Percentiles rank a stretch among this genome's conserved stretches.
phyloP scores from a whole-genome alignment of 352 stramenopile genomes.

The Phytophthora uliginosa region DNA sequence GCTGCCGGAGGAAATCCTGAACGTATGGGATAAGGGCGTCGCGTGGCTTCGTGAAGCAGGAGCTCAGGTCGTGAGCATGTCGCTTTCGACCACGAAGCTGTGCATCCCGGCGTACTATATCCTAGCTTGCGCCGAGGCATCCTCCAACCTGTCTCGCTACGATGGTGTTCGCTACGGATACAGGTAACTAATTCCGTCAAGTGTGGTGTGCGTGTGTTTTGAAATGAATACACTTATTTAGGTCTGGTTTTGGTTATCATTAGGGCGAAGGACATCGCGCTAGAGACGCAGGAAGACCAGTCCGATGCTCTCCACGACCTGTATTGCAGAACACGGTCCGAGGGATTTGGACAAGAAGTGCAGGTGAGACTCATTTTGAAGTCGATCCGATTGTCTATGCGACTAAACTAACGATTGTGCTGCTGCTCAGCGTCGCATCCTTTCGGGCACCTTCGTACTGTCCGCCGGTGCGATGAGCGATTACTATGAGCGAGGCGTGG shows the following conservation, averaged over 20 bases:
- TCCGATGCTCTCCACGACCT: conserved; percentile 87
- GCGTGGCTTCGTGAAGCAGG: conserved; percentile 74
- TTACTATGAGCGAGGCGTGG: conserved; percentile 92
- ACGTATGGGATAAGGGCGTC: conserved; percentile 87
- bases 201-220: neutral
- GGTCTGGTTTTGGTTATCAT: conserved; percentile 4
- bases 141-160: conserved; percentile 98
- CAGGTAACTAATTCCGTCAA: conserved; percentile 36
- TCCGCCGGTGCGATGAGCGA: conserved; percentile 88
- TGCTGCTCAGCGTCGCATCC: conserved; percentile 76
- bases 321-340: conserved; percentile 88
- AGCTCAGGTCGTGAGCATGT: conserved; percentile 81
- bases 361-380: conserved; percentile 51
- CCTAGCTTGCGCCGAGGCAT: conserved; percentile 98
- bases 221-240: neutral
- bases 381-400: neutral
- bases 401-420: neutral
- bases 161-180: conserved; percentile 96
- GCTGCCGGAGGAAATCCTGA: conserved; percentile 84
- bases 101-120: conserved; percentile 98
- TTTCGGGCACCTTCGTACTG: conserved; percentile 93
- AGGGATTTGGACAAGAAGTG: conserved; percentile 94
- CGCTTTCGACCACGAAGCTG: conserved; percentile 83
- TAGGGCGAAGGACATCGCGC: conserved; percentile 63
- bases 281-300: conserved; percentile 67